A percentile compares a stretch with the other conserved stretches of the same genome.
Evolutionary conservation across 805 yeast genomes (phyloP).

Genomic region (Babjeviella inositovora): DNA sequence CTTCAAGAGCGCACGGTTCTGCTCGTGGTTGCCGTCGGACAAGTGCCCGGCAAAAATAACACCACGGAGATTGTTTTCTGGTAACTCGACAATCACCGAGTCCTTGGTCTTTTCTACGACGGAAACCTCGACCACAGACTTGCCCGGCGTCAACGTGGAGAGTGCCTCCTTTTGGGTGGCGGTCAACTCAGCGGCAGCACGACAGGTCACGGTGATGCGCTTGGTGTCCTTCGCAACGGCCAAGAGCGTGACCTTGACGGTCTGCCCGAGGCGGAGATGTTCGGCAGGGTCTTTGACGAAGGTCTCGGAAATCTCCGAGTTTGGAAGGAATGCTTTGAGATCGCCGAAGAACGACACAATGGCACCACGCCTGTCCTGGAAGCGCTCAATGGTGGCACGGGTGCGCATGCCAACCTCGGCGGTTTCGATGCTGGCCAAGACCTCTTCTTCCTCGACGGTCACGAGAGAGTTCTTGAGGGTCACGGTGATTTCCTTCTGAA

Average conservation of each 20-base stretch:
- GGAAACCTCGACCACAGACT: conserved; percentile 36
- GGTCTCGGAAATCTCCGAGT: conserved; percentile 80
- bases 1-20: conserved; percentile 51
- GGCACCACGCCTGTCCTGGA: conserved; percentile 69
- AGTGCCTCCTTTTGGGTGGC: conserved; percentile 28
- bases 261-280: conserved; percentile 70
- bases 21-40: conserved; percentile 62
- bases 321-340: conserved; percentile 69
- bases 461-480: conserved; percentile 81
- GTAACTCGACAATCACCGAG: conserved; percentile 47
- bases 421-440: conserved; percentile 19
- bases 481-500: conserved; percentile 31
- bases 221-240: conserved; percentile 32
- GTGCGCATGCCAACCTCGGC: conserved; percentile 32
- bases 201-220: conserved; percentile 59
- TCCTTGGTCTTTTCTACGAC: conserved; percentile 69
- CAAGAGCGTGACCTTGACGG: conserved; percentile 55
- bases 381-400: conserved; percentile 57
- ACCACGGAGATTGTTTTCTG: conserved; percentile 41
- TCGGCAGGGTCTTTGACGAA: conserved; percentile 66
- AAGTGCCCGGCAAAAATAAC: conserved; percentile 61
- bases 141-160: conserved; percentile 37
- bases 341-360: conserved; percentile 72
- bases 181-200: conserved; percentile 38
- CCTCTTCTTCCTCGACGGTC: conserved; percentile 38